These are phyloP conservation scores for Oleoguttula mirabilis DNA, from an alignment of 495 filamentous ascomycete genomes.

Conservation along the genomic window DNA sequence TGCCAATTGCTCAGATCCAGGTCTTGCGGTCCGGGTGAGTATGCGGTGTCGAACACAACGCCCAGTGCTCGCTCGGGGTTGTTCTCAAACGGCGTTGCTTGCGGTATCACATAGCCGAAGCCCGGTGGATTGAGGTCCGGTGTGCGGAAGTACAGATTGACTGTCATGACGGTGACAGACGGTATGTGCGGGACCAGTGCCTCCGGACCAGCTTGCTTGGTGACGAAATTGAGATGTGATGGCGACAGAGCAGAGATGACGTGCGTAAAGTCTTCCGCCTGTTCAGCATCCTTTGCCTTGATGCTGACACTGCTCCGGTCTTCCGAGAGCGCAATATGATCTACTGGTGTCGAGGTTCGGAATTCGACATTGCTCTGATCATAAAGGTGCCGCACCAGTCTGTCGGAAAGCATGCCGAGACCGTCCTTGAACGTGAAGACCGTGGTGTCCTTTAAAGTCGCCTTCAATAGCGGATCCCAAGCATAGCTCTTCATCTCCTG, in stretches of 20 bases:
- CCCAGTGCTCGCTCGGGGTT: conserved; percentile 82
- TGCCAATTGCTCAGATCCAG: conserved; percentile 12
- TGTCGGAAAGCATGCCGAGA: conserved; percentile 40
- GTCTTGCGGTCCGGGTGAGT: conserved; percentile 28
- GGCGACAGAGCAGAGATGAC: conserved; percentile 61
- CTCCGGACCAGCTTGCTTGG: conserved; percentile 11
- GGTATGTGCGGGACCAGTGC: conserved; percentile 40
- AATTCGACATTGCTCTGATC: conserved; percentile 42
- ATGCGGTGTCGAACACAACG: conserved; percentile 79
- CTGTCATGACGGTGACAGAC: conserved; percentile 73
- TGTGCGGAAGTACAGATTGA: conserved; percentile 73
- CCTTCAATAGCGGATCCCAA: conserved; percentile 22
- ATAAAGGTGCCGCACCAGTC: conserved; percentile 36
- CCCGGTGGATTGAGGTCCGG: conserved; percentile 54
- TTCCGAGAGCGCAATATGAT: conserved; percentile 3
- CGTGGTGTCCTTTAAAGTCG: conserved; percentile 28
- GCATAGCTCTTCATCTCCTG: conserved; percentile 16
- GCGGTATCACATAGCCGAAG: conserved; percentile 84
- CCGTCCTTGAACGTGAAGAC: conserved; percentile 53
- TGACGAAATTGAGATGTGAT: conserved; percentile 29
- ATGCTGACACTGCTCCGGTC: conserved; percentile 2
- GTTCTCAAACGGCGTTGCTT: conserved; percentile 50
- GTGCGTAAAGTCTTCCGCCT: conserved; percentile 41
- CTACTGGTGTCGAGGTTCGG: conserved; percentile 34
- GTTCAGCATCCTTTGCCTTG: conserved; percentile 1